Evolutionary conservation across 2,329 filamentous ascomycete genomes (phyloP).

Genomic region (Aspergillus neotritici): DNA sequence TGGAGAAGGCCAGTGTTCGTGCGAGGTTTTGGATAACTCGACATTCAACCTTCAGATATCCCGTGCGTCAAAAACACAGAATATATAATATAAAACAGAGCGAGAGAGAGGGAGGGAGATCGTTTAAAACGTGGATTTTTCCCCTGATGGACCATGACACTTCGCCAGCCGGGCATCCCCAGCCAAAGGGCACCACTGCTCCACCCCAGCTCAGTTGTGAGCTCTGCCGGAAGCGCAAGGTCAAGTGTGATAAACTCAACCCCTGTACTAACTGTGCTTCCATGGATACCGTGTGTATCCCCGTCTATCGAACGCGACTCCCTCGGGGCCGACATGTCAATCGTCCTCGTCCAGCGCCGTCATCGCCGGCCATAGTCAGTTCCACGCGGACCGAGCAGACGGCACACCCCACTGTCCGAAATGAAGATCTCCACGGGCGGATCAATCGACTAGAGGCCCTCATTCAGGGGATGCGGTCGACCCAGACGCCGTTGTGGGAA

Average conservation of each 20-base stretch:
- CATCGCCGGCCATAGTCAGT: neutral
- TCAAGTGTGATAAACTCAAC: conserved; percentile 16
- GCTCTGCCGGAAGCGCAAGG: conserved; percentile 15
- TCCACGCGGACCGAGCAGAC: neutral
- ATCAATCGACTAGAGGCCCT: neutral
- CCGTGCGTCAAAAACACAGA: too few species aligned
- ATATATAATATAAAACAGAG: too few species aligned
- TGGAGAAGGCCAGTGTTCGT: too few species aligned
- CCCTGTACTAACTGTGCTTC: conserved; percentile 16
- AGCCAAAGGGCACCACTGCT: too few species aligned
- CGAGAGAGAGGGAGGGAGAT: too few species aligned
- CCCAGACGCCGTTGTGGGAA: too few species aligned
- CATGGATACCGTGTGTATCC: conserved; percentile 10
- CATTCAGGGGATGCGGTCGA: neutral
- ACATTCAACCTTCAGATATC: too few species aligned
- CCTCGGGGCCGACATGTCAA: conserved; percentile 14
- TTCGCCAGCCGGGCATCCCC: too few species aligned
- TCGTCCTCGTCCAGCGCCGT: neutral
- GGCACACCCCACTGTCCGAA: neutral
- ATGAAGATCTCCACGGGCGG: neutral
- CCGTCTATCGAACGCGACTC: conserved; percentile 11
- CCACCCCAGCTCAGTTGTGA: conserved; percentile 13
- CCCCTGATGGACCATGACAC: too few species aligned
- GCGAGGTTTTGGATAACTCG: too few species aligned
- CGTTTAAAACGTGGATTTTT: too few species aligned